Base-by-base conservation (phyloP, 2,329 filamentous ascomycete species). In the Nannizzia gypsea region DNA sequence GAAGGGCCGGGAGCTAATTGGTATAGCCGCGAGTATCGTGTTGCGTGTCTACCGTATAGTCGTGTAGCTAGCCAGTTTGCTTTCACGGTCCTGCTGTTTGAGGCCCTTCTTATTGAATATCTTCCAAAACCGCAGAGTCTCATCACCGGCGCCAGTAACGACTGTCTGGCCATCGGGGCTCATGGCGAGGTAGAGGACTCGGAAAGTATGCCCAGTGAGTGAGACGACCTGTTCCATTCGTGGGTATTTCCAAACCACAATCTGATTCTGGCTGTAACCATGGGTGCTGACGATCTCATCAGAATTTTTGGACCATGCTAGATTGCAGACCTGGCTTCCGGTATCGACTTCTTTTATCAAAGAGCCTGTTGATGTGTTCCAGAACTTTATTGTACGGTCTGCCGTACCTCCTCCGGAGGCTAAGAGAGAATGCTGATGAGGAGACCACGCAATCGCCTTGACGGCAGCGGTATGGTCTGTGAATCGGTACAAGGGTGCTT, bases 211-310 rank as follows among this genome's bases (percentile, higher is more conserved):
- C 0, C 93, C 93, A 0, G 93, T 99, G 52, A 99, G 78, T 66
- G 89, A 95, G 44, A 90, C 92, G 6, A 99, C 90, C 72, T 97
- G 93, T 56, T 90, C 90, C 93, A 99, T 97, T 66, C 87, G 91
- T 1, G 93, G 93, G 70, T 99, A 99, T 70, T 99, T 99, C 93
- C 93, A 99, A 59, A 99, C 90, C 40, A 97, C 92, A 67, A 99
- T 96, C 73, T 97, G 93, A 72, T 99, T 96, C 71, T 99, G 93
- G 66, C 87, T 92, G 76, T 96, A 99, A 5, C 93, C 93, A 70
- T 99, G 93, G 0, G 93, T 99, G 57, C 88, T 92, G 59, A 99
- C 92, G 61, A 99, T 90, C 73, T 99, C 93, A 71, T 96, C 96
- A 6, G 90, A 96, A 73, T 96, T 96, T 70, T 95, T 95, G 17